These are phyloP conservation scores for Lactarius pseudohatsudake DNA, from an alignment of 768 basidiomycete genomes.

Conservation along the genomic window DNA sequence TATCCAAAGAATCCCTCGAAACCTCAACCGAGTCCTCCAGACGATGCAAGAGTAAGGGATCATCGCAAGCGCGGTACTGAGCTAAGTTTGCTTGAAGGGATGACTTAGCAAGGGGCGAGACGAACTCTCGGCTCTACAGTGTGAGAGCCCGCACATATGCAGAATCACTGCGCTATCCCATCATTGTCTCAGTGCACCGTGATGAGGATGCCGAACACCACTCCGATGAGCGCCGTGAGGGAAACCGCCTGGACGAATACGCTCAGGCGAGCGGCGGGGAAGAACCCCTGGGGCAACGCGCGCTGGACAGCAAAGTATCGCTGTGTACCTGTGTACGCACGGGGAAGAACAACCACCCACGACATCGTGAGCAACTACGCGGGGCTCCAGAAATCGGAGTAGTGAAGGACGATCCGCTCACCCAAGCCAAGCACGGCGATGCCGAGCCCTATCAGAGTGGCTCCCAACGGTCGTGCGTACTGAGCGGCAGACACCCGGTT, in stretches of 20 bases:
- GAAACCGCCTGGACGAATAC: conserved; percentile 36
- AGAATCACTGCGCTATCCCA: not conserved
- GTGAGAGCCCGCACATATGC: not conserved
- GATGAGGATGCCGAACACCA: conserved; percentile 42
- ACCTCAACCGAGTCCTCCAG: no score
- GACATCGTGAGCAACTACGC: not conserved
- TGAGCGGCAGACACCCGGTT: conserved; percentile 27
- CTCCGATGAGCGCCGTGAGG: conserved; percentile 36
- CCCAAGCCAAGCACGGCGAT: conserved; percentile 40
- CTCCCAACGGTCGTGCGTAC: conserved; percentile 47
- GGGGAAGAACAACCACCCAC: not conserved
- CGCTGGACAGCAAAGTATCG: conserved; percentile 42
- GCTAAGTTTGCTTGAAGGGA: not conserved
- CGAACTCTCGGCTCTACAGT: not conserved
- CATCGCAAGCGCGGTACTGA: not conserved
- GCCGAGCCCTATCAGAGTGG: conserved; percentile 40
- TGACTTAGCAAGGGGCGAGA: not conserved
- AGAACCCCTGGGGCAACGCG: conserved; percentile 40
- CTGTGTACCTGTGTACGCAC: conserved; percentile 32
- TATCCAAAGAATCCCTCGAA: not conserved
- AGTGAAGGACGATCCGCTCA: conserved; percentile 20
- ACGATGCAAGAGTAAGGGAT: not conserved
- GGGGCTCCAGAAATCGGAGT: not conserved
- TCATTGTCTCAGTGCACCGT: conserved; percentile 15
- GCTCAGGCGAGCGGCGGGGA: conserved; percentile 43